phyloP scores from a whole-genome alignment of 2,329 filamentous ascomycete species.

The Proliferodiscus dingleyae region DNA sequence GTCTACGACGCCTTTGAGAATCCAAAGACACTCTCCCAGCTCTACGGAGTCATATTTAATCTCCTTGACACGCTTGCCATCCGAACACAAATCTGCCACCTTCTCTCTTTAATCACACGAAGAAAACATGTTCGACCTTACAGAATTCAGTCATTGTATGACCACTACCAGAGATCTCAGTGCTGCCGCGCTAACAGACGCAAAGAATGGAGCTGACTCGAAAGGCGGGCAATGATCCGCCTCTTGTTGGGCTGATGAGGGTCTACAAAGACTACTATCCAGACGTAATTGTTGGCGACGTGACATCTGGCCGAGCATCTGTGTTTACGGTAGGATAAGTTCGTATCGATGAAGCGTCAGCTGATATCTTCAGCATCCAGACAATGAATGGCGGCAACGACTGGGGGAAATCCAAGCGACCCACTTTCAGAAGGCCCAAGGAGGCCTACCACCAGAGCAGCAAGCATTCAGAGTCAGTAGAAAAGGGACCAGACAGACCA shows the following conservation, averaged over 20 bases:
- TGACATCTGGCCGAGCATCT: slow-evolving; percentile 54
- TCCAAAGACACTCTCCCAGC: slow-evolving; percentile 56
- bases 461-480: slow-evolving; percentile 62
- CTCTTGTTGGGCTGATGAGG: slow-evolving; percentile 67
- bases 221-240: slow-evolving; percentile 66
- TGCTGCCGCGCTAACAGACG: slow-evolving; percentile 10
- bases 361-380: slow-evolving; percentile 53
- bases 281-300: slow-evolving; percentile 75
- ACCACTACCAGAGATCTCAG: slow-evolving; percentile 6
- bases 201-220: slow-evolving; percentile 51
- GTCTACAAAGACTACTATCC: slow-evolving; percentile 92
- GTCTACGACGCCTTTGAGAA: slow-evolving; percentile 68
- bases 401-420: slow-evolving; percentile 62
- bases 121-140: slow-evolving; percentile 81
- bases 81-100: slow-evolving; percentile 57
- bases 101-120: slow-evolving; percentile 73
- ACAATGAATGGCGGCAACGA: slow-evolving; percentile 66
- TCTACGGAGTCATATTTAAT: slow-evolving; percentile 75
- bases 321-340: slow-evolving; percentile 50
- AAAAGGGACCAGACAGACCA: slow-evolving; percentile 46
- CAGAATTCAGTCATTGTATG: slow-evolving; percentile 70
- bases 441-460: slow-evolving; percentile 36
- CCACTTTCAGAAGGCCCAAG: slow-evolving; percentile 45
- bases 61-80: slow-evolving; percentile 72
- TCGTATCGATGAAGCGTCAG: not conserved